Evolutionary conservation across 2,329 filamentous ascomycete species (phyloP), one percentile per base, ranked within the genome.

Genomic region (Apiospora sp.): DNA sequence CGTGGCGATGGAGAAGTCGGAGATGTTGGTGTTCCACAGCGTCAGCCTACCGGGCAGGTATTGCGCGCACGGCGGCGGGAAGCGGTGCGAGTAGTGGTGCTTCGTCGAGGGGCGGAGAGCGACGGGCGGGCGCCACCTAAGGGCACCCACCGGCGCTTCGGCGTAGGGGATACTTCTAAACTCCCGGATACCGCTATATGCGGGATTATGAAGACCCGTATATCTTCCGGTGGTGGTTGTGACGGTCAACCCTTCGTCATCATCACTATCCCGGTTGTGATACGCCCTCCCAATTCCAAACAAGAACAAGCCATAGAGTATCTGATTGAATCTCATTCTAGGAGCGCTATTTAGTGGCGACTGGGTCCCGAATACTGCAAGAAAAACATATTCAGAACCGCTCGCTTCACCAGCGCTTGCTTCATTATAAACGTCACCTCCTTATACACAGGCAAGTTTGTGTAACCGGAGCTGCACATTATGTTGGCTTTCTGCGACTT

Each of bases 121-220:
- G 27, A 51, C 44, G 30, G 68, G 68, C 19, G 68, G 68, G 12
- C 5, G 68, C 68, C 68, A 70, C 19, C 67, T 44, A 14, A 46
- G 41, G 4, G n/a, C n/a, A 24, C 41, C 41, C 43, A 68, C 43
- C 19, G 67, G 67, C 27, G 67, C n/a, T n/a, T 83, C 75, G 2
- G 82, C 82, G 73, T 82, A 85, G 1, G 82, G 81, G 48, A 84
- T 82, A 51, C 78, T 76, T 54, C 81, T 81, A 72, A 82, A 84
- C 71, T 84, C 81, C 24, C 79, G 79, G 1, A 81, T 80, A n/a
- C 79, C 75, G 16, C 79, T 79, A 43, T 78, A 80, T 24, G 78
- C 71, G 34, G 77, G 74, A 61, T 80, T 80, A 41, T 81, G 73
- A 27, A 82, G 72, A 30, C 81, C 81, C 10, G 81, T 83, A 75